These are phyloP conservation scores for Aspergillus sp. DNA, from an alignment of 2,329 filamentous ascomycete species.

Conservation along the genomic window DNA sequence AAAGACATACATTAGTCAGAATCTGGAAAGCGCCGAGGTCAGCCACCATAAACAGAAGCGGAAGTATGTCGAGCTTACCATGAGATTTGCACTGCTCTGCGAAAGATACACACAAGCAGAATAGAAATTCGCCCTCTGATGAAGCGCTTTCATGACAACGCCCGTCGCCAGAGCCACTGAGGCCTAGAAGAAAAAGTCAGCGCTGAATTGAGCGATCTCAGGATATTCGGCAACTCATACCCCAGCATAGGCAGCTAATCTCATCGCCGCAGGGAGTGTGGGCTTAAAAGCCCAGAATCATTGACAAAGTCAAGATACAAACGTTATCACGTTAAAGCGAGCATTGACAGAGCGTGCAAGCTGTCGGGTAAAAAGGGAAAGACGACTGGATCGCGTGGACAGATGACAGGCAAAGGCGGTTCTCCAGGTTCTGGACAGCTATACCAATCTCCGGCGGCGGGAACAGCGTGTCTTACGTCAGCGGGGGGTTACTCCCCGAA, in stretches of 20 bases:
- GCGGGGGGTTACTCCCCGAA: slow-evolving; percentile 12
- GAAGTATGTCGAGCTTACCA: slow-evolving; percentile 59
- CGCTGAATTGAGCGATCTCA: background rate
- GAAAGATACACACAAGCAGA: slow-evolving; percentile 95
- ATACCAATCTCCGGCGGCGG: slow-evolving; percentile 14
- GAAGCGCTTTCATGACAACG: slow-evolving; percentile 87
- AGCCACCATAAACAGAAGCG: background rate
- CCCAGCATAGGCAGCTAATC: slow-evolving; percentile 57
- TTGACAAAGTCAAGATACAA: slow-evolving; percentile 27
- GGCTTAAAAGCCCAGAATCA: slow-evolving; percentile 33
- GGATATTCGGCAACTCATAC: slow-evolving; percentile 37
- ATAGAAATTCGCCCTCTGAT: slow-evolving; percentile 97
- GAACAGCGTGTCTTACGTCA: slow-evolving; percentile 25
- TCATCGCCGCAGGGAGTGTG: slow-evolving; percentile 44
- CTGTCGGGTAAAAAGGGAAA: slow-evolving; percentile 2
- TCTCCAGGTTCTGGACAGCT: slow-evolving; percentile 31
- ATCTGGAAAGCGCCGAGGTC: slow-evolving; percentile 60
- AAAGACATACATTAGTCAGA: slow-evolving; percentile 85
- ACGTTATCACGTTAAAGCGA: slow-evolving; percentile 16
- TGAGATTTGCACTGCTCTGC: slow-evolving; percentile 92
- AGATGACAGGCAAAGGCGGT: slow-evolving; percentile 11
- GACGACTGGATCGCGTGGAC: slow-evolving; percentile 22
- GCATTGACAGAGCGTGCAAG: slow-evolving; percentile 22
- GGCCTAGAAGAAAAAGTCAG: slow-evolving; percentile 54
- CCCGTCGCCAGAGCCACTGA: slow-evolving; percentile 82